Evolutionary conservation across 805 yeast species (phyloP).

Genomic region (Ogataea populi-albae): DNA sequence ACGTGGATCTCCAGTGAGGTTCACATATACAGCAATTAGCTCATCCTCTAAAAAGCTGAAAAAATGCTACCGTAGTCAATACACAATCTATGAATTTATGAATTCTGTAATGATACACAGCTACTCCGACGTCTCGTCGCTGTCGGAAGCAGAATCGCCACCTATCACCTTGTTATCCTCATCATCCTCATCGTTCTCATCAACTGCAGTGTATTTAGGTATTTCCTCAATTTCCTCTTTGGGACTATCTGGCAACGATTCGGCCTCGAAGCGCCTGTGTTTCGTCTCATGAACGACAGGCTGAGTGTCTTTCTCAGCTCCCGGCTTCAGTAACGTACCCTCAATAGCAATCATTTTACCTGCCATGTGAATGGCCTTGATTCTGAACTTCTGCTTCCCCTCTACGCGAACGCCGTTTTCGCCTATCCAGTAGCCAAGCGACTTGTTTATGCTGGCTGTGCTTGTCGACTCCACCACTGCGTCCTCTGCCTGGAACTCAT

Average conservation of each 20-base stretch:
- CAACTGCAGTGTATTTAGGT: slow-evolving; percentile 22
- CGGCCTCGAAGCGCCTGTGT: slow-evolving; percentile 43
- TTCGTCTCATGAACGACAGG: slow-evolving; percentile 38
- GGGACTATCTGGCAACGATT: slow-evolving; percentile 7
- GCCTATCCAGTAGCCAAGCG: slow-evolving; percentile 88
- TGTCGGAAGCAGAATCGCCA: slow-evolving; percentile 24
- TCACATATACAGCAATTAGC: too few species aligned
- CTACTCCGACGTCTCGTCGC: slow-evolving; percentile 8
- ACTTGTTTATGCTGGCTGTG: slow-evolving; percentile 28
- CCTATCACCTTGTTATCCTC: slow-evolving; percentile 28
- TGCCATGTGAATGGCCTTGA: slow-evolving; percentile 68
- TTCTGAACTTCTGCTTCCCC: slow-evolving; percentile 75
- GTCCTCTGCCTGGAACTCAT: slow-evolving; percentile 39
- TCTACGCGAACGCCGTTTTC: slow-evolving; percentile 69
- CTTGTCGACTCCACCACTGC: slow-evolving; percentile 24
- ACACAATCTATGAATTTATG: neutral
- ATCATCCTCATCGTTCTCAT: slow-evolving; percentile 23
- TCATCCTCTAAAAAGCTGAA: too few species aligned
- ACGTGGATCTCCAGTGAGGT: too few species aligned
- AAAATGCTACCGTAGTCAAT: neutral
- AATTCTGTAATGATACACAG: neutral
- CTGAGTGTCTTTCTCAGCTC: slow-evolving; percentile 50
- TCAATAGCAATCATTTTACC: slow-evolving; percentile 84
- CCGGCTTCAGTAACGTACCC: slow-evolving; percentile 74
- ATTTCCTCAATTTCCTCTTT: too few species aligned